Evolutionary conservation across 306 rosid genomes (phyloP).

Genomic region (barrel medic (Medicago truncatula)): MtrunA17r5.0-ANR NC_053048.1:41669501-41670000

Average conservation of each 20-base stretch:
- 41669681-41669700: neutral
- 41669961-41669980: conserved; percentile 88
- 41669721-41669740: neutral
- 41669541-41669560: too few species aligned
- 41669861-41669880: conserved; percentile 17
- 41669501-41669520: neutral
- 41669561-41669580: too few species aligned
- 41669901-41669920: conserved; percentile 95
- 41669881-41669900: conserved; percentile 39
- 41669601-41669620: too few species aligned
- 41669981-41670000: conserved; percentile 74
- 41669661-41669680: neutral
- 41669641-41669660: neutral
- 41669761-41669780: neutral
- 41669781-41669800: conserved; percentile 14
- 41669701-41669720: neutral
- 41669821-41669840: neutral
- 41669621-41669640: neutral
- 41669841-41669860: conserved; percentile 9
- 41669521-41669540: neutral
- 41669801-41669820: conserved; percentile 15
- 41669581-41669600: too few species aligned
- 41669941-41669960: conserved; percentile 91
- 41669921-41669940: conserved; percentile 91
- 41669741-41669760: conserved; percentile 6